Evolutionary conservation across 352 stramenopile species (phyloP).

Genomic region (Phytopythium delawarense): DNA sequence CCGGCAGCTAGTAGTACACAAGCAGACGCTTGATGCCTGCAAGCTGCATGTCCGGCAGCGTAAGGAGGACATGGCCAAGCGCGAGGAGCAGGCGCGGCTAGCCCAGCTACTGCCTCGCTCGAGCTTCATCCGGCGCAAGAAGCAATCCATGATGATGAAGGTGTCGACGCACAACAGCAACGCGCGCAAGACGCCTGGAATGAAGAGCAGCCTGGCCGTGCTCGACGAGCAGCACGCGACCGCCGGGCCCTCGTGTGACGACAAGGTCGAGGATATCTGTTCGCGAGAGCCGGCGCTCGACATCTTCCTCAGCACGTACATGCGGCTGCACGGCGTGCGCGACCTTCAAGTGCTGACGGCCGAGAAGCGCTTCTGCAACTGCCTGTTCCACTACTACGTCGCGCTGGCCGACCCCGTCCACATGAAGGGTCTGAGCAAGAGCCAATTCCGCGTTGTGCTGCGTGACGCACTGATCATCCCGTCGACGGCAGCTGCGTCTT

Average conservation of each 20-base stretch:
- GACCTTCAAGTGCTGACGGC: conserved; percentile 48
- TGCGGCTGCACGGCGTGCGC: conserved; percentile 37
- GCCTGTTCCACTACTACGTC: conserved; percentile 64
- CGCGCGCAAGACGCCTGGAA: neutral
- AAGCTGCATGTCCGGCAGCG: conserved; percentile 41
- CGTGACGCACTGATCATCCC: conserved; percentile 45
- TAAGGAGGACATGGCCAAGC: conserved; percentile 51
- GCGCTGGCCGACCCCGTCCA: conserved; percentile 44
- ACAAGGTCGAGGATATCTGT: conserved; percentile 47
- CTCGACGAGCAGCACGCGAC: conserved; percentile 26
- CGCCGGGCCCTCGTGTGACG: conserved; percentile 9
- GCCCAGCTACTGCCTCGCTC: conserved; percentile 57
- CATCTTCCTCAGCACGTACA: conserved; percentile 54
- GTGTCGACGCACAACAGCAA: conserved; percentile 24
- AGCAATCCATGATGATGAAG: conserved; percentile 69
- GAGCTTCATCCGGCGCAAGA: conserved; percentile 62
- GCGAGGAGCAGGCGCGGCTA: conserved; percentile 48
- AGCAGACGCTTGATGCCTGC: conserved; percentile 25
- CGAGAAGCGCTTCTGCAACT: conserved; percentile 64
- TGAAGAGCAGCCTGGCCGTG: conserved; percentile 1
- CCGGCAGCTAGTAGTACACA: conserved; percentile 27
- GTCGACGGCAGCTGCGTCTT: conserved; percentile 1
- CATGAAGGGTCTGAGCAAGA: conserved; percentile 50
- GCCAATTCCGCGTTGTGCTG: conserved; percentile 55
- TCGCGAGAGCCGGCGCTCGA: conserved; percentile 47